These are phyloP conservation scores for Neurospora intermedia DNA, from an alignment of 495 filamentous ascomycete genomes.

Conservation along the genomic window DNA sequence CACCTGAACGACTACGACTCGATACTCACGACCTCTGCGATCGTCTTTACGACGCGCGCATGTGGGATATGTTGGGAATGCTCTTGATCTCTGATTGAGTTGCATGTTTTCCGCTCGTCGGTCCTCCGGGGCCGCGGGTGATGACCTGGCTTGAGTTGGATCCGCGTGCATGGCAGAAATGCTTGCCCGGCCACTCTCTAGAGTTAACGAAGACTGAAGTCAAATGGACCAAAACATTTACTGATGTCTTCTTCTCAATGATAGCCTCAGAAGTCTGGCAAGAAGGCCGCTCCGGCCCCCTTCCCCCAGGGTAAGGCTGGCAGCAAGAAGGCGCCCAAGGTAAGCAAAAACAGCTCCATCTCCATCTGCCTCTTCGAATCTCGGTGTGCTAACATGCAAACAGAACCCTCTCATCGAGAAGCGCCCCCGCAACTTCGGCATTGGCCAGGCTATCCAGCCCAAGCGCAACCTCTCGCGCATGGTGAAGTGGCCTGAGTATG, in stretches of 20 bases:
- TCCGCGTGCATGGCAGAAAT: constrained; percentile 42
- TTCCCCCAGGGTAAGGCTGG: constrained; percentile 92
- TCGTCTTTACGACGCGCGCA: not conserved
- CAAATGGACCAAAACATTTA: constrained; percentile 61
- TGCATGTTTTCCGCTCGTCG: constrained; percentile 39
- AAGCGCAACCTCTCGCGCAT: constrained; percentile 95
- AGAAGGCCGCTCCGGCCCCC: constrained; percentile 90
- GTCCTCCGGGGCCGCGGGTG: constrained; percentile 44
- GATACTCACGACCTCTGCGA: constrained; percentile 10
- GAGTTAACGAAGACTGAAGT: constrained; percentile 79
- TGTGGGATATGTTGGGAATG: constrained; percentile 4
- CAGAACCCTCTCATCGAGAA: constrained; percentile 99
- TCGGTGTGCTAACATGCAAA: constrained; percentile 21
- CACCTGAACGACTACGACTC: constrained; percentile 17
- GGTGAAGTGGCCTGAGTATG: constrained; percentile 98
- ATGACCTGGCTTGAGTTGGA: constrained; percentile 77
- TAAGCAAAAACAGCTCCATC: constrained; percentile 33
- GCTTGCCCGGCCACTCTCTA: constrained; percentile 63
- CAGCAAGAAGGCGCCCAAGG: constrained; percentile 93
- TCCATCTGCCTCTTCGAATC: not conserved
- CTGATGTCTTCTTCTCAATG: constrained; percentile 99
- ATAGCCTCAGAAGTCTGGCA: constrained; percentile 96
- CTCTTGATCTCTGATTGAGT: constrained; percentile 27
- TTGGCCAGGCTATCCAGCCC: constrained; percentile 98
- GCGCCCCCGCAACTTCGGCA: constrained; percentile 93